A percentile compares a stretch with the other conserved stretches of the same genome.
These are phyloP conservation scores for Kregervanrija pseudodelftensis DNA, from an alignment of 805 yeast species.

Conservation along the genomic window DNA sequence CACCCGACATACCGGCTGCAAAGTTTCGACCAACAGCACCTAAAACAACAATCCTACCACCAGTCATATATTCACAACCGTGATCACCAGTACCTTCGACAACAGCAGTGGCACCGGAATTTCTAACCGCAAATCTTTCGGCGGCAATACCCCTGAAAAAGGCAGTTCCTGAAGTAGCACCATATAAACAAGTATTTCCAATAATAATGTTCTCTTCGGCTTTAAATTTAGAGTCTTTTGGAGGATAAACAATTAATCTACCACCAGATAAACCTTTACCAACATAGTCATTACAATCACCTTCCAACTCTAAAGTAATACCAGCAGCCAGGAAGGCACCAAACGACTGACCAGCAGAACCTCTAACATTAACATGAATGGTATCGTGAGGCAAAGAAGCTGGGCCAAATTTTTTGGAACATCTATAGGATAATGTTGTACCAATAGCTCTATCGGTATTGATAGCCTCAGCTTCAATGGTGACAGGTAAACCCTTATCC, in stretches of 20 bases:
- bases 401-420: constrained; percentile 90
- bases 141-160: constrained; percentile 97
- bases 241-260: constrained; percentile 86
- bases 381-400: constrained; percentile 93
- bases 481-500: constrained; percentile 92
- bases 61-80: constrained; percentile 99
- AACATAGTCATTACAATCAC: constrained; percentile 97
- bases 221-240: constrained; percentile 72
- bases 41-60: constrained; percentile 92
- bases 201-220: constrained; percentile 95
- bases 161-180: constrained; percentile 94
- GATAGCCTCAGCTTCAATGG: constrained; percentile 86
- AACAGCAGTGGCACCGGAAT: constrained; percentile 96
- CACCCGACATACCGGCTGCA: constrained; percentile 99
- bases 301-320: constrained; percentile 88
- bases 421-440: constrained; percentile 87
- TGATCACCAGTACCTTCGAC: constrained; percentile 98
- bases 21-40: constrained; percentile 89
- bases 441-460: constrained; percentile 97
- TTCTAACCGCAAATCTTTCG: constrained; percentile 96
- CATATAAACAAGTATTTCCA: constrained; percentile 96
- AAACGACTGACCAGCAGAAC: constrained; percentile 97
- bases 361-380: constrained; percentile 82
- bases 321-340: constrained; percentile 98
- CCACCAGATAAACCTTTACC: constrained; percentile 98